A percentile compares a stretch with the other conserved stretches of the same genome.
These are phyloP conservation scores for Suillus tomentosus DNA, from an alignment of 768 basidiomycete genomes.

Conservation along the genomic window DNA sequence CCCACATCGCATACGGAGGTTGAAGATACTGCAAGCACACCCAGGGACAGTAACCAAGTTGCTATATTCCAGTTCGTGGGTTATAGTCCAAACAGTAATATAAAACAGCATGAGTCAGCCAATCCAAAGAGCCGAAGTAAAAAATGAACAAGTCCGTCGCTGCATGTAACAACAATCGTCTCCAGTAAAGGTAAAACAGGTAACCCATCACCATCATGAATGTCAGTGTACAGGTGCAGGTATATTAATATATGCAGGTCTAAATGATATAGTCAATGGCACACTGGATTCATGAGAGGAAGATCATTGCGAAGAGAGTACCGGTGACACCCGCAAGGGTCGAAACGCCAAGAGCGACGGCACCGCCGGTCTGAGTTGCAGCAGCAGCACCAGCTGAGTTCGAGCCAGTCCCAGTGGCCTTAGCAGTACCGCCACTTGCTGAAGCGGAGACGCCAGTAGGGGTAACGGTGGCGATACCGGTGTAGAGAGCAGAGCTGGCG, in stretches of 20 bases:
- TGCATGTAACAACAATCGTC: conserved; percentile 1
- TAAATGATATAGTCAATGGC: not conserved
- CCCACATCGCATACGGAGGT: not conserved
- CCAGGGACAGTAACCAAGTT: not conserved
- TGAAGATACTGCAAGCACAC: not conserved
- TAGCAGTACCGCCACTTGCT: not conserved
- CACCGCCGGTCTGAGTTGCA: conserved; percentile 21
- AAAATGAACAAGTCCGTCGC: conserved; percentile 5
- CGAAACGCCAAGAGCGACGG: conserved; percentile 33
- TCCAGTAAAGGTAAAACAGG: not conserved
- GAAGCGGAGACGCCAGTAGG: conserved; percentile 2
- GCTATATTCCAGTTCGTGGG: not conserved
- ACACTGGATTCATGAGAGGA: conserved; percentile 37
- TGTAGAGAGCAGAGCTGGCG: conserved; percentile 39
- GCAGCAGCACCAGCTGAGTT: conserved; percentile 19
- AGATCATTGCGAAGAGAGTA: conserved; percentile 37
- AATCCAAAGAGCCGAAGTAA: not conserved
- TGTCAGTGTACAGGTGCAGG: not conserved
- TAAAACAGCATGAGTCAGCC: not conserved
- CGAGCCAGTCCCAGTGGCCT: conserved; percentile 16
- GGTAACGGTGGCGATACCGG: conserved; percentile 21
- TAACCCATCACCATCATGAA: conserved; percentile 2
- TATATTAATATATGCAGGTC: conserved; percentile 5
- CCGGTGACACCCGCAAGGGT: conserved; percentile 36
- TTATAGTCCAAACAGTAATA: not conserved